phyloP scores from a whole-genome alignment of 257 asterid genomes.

The Solanum clarkiae region DNA sequence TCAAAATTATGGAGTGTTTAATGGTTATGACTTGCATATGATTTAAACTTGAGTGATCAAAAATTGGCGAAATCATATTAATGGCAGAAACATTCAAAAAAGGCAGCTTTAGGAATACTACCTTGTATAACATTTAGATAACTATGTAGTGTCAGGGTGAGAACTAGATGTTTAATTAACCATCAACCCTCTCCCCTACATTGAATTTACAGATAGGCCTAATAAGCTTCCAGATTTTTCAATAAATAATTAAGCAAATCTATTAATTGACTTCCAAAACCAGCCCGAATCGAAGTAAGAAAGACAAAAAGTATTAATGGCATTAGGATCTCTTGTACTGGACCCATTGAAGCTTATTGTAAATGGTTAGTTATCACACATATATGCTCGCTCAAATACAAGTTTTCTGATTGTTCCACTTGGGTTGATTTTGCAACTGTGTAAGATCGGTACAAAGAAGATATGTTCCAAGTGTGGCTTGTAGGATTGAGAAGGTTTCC shows the following conservation, averaged over 20 bases:
- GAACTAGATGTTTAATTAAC: not conserved
- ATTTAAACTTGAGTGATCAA: not conserved
- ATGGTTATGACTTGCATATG: not conserved
- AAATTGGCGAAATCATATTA: not conserved
- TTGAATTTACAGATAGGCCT: not conserved
- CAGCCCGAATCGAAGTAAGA: not conserved
- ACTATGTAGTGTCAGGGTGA: not conserved
- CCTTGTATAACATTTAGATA: not conserved
- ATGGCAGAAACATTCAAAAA: not conserved
- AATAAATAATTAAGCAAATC: not conserved
- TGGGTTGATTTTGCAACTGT: not conserved
- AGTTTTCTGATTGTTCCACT: not conserved
- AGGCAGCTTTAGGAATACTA: not conserved
- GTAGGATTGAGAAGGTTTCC: not conserved
- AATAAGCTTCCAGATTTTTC: not conserved
- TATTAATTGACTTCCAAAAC: not conserved
- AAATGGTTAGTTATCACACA: not conserved
- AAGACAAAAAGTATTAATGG: not conserved
- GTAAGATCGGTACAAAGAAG: not conserved
- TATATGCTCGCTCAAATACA: not conserved
- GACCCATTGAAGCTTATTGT: not conserved
- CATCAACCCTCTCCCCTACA: not conserved
- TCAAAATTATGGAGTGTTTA: not conserved
- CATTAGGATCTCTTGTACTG: not conserved
- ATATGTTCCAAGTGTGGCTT: not conserved